Evolutionary conservation across 2,329 filamentous ascomycete genomes (phyloP).

Genomic region (Phyllosticta ampelicida): DNA sequence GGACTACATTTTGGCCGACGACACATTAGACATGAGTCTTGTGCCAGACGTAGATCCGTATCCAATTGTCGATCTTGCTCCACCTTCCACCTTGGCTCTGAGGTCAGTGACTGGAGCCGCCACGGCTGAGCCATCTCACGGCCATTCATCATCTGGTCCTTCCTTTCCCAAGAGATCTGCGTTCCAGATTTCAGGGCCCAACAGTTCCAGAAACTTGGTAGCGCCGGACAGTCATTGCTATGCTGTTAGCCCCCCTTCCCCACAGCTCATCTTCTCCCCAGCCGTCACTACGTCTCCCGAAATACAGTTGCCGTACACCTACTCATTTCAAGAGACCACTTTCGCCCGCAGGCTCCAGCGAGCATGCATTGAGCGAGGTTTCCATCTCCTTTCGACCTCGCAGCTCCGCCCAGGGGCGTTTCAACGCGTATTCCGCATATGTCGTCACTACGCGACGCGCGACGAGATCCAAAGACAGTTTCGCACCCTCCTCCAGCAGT

Average conservation of each 20-base stretch:
- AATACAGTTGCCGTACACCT: conserved; percentile 37
- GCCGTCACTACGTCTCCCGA: conserved; percentile 15
- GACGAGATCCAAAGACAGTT: conserved; percentile 32
- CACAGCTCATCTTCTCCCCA: conserved; percentile 13
- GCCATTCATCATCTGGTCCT: neutral
- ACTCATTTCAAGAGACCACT: conserved; percentile 51
- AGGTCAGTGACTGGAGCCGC: neutral
- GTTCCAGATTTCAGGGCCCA: neutral
- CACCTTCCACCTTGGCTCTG: neutral
- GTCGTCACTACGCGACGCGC: conserved; percentile 45
- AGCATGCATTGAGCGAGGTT: conserved; percentile 51
- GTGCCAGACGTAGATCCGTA: neutral
- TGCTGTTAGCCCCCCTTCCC: conserved; percentile 15
- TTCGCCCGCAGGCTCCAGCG: conserved; percentile 65
- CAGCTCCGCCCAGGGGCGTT: conserved; percentile 19
- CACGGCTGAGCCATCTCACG: neutral
- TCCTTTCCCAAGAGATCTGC: neutral
- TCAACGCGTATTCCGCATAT: conserved; percentile 56
- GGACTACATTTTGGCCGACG: conserved; percentile 6
- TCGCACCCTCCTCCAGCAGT: conserved; percentile 27
- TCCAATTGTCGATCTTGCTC: neutral
- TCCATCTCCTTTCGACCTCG: conserved; percentile 45
- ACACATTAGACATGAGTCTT: neutral
- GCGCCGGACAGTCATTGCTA: neutral
- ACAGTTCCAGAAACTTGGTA: neutral